Evolutionary conservation across 75 land plant species (phyloP).

Genomic region (Selaginella tamariscina): DNA sequence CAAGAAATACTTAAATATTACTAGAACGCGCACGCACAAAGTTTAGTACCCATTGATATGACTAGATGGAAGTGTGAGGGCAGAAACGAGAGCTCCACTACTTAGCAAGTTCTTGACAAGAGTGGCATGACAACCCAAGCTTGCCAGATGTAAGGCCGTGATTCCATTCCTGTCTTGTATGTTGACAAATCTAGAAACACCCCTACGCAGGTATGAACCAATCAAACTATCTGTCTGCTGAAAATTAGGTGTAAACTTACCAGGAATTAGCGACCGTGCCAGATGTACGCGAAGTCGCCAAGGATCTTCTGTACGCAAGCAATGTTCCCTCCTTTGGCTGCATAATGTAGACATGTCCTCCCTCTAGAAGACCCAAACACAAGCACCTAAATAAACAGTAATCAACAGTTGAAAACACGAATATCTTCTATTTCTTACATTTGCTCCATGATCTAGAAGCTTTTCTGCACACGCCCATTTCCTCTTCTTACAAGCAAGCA

Average conservation of each 20-base stretch:
- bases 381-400: constrained; percentile 36
- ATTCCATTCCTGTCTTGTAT: constrained; percentile 72
- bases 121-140: constrained; percentile 39
- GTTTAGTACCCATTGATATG: neutral
- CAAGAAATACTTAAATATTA: too few relatives aligned
- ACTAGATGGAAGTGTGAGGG: constrained; percentile 31
- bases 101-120: constrained; percentile 53
- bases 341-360: constrained; percentile 90
- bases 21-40: too few relatives aligned
- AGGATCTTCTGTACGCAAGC: constrained; percentile 64
- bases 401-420: neutral
- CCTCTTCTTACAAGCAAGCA: constrained; percentile 83
- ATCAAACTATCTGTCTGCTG: neutral
- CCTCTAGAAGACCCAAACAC: constrained; percentile 61
- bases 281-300: constrained; percentile 21
- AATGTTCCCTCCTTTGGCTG: constrained; percentile 63
- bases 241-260: constrained; percentile 24
- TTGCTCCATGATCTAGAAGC: constrained; percentile 54
- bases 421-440: constrained; percentile 35
- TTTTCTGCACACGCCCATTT: constrained; percentile 49
- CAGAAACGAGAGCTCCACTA: constrained; percentile 79
- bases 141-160: constrained; percentile 71
- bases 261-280: constrained; percentile 60
- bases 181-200: constrained; percentile 68
- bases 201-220: constrained; percentile 49